Evolutionary conservation across 805 yeast species (phyloP), one percentile per base, ranked within the genome.

Genomic region (Jamesozyma lodderae): DNA sequence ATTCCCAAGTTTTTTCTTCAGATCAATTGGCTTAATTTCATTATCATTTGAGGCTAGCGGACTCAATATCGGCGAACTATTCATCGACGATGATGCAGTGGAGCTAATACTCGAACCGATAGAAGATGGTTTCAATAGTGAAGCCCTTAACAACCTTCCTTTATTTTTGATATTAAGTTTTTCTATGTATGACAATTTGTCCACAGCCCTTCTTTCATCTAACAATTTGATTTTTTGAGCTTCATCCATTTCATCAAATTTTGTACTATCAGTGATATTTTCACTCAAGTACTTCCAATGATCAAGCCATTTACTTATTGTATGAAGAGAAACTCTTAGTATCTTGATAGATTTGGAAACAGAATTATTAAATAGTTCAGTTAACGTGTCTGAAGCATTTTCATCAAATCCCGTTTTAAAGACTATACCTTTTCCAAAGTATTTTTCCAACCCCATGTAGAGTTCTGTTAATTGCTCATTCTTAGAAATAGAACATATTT

Each of bases 141-240:
- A 4, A 4, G 19, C 5, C 7, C 14, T 14, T 15, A 2, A 10
- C 14, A 13, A 4, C 18, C 3, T 26, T 16, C 9, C 17, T 19
- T 20, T 6, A 9, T 37, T 40, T 11, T 35, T 26, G 22, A 41
- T 35, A 19, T 28, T 30, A 3, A 10, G 7, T 25, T 28, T 38
- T 20, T 51, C 57, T 22, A 46, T 18, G 38, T 44, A 41, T 3
- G 49, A 35, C 8, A 53, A 35, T 37, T 46, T 53, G 28, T 59
- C 63, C 2, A 50, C 55, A 6, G 48, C 44, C 31, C 47, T 38
- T 33, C 56, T 52, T 30, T 59, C 63, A n/a, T 46, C 47, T 5
- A 52, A 19, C 52, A 57, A 43, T 18, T 45, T 52, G 2, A 8
- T n/a, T 27, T 54, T 15, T 28, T 51, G 55, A 4, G 40, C 38